Base-by-base conservation (phyloP, 75 land plant genomes). In the Pinus tabuliformis region DNA sequence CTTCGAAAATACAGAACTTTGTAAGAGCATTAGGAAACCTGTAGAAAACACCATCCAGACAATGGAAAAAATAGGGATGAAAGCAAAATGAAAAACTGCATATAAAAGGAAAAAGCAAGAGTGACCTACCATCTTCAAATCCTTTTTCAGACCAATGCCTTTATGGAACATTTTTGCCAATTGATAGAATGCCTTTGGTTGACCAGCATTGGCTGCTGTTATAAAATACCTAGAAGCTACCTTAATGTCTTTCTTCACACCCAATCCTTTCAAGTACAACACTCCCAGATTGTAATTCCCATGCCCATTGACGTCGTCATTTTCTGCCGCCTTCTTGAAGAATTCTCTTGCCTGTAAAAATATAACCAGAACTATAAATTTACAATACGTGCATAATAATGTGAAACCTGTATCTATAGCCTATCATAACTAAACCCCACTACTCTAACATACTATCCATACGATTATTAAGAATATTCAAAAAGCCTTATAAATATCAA, bases 131-230 rank as follows among this genome's bases (percentile, higher is more conserved):
- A 84, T 89, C 2, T 82, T 82, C 16, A 94, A 81, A 80, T 92
- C 88, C 87, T 88, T 94, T 83, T 94, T 90, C 45, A 94, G 81
- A 56, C 98, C 99, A 52, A 97, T 78, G 49, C 99, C 99, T 64
- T 77, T 86, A 65, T 97, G 99, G 62, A 88, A 92, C 93, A 97
- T 87, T 81, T 94, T 94, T 49, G 93, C 99, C 42, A 97, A 78
- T 78, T 97, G 99, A 79, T 90, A 97, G 63, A 88, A 85, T 64
- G 99, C 99, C 87, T 97, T 97, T 36, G 98, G 92, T 62, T 97
- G 99, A 56, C 94, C 97, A 57, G 81, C 81, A 81, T 89, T 94
- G 56, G 92, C 92, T 72, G 99, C 98, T 58, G 63, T 60, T 11
- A 91, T 64, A 78, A 97, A 92, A 82, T 79, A 80, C 64, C 82